Conservation (phyloP, 345 rosid genomes). For the Lenwebbia sp. region DNA sequence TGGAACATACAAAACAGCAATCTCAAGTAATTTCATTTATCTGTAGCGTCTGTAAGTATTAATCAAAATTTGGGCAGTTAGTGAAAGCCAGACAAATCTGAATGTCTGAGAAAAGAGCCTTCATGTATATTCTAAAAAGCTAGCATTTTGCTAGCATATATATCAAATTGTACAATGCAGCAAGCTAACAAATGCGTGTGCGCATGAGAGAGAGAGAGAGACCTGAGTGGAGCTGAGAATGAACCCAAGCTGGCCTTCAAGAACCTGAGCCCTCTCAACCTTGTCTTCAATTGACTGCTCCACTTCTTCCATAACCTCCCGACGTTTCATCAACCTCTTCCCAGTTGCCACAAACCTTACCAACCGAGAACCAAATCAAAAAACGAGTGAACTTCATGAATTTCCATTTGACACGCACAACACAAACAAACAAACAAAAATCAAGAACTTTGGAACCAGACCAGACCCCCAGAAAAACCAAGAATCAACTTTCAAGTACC, state of each 20-base stretch:
- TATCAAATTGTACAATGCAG: no score
- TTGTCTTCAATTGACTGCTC: slow-evolving; percentile 50
- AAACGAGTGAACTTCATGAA: neutral
- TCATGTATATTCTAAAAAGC: no score
- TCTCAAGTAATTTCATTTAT: no score
- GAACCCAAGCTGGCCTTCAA: slow-evolving; percentile 73
- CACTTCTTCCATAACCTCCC: slow-evolving; percentile 50
- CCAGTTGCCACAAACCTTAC: slow-evolving; percentile 45
- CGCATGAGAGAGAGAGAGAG: no score
- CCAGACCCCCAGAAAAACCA: neutral
- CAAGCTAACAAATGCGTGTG: no score
- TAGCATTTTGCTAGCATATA: no score
- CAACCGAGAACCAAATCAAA: neutral
- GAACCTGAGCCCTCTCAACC: slow-evolving; percentile 41
- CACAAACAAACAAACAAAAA: fast-evolving
- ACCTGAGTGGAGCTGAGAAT: slow-evolving; percentile 61
- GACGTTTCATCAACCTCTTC: slow-evolving; percentile 53
- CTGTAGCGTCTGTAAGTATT: no score
- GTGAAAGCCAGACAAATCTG: neutral
- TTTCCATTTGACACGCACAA: neutral
- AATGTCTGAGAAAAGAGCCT: neutral
- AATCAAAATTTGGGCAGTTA: neutral
- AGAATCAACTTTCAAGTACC: slow-evolving; percentile 13
- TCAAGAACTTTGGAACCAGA: neutral
- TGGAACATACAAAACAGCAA: no score